Evolutionary conservation across 2,329 filamentous ascomycete genomes (phyloP).

Genomic region (Trichoderma citrinoviride): DNA sequence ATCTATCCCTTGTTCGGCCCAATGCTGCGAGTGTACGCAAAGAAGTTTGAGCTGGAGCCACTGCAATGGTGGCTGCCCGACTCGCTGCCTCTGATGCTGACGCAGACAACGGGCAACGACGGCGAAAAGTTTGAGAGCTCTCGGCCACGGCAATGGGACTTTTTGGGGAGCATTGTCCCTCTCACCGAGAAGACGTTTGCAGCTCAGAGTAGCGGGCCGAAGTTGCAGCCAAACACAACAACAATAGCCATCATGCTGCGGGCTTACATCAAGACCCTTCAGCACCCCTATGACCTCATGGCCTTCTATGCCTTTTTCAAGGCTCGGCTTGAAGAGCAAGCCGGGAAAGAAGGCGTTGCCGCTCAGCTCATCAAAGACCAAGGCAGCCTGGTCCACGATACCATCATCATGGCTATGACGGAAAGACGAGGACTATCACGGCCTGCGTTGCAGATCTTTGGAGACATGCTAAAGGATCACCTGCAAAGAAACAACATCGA

Average conservation of each 20-base stretch:
- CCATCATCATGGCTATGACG: conserved; percentile 48
- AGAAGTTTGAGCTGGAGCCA: conserved; percentile 47
- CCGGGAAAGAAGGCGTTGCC: conserved; percentile 37
- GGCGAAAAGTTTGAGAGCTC: conserved; percentile 28
- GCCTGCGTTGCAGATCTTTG: conserved; percentile 47
- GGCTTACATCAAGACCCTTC: conserved; percentile 44
- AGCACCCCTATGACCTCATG: conserved; percentile 41
- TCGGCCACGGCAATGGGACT: conserved; percentile 31
- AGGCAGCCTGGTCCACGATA: conserved; percentile 48
- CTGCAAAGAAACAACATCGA: conserved; percentile 23
- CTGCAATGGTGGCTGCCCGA: conserved; percentile 43
- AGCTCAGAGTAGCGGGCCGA: conserved; percentile 19
- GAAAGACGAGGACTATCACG: conserved; percentile 43
- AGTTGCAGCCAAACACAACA: conserved; percentile 37
- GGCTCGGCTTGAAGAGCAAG: conserved; percentile 38
- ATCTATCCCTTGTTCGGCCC: conserved; percentile 42
- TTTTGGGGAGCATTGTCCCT: conserved; percentile 35
- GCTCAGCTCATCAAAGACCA: conserved; percentile 39
- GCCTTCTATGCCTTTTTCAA: conserved; percentile 49
- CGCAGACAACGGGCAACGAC: conserved; percentile 26
- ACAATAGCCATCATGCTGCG: conserved; percentile 49
- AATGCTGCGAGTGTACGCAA: conserved; percentile 50
- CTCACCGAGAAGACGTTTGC: conserved; percentile 36
- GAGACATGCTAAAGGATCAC: conserved; percentile 49
- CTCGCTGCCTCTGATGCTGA: conserved; percentile 34